A percentile compares a stretch with the other conserved stretches of the same genome.
These are phyloP conservation scores for Microcyclospora pomicola DNA, from an alignment of 2,329 filamentous ascomycete species.

Conservation along the genomic window DNA sequence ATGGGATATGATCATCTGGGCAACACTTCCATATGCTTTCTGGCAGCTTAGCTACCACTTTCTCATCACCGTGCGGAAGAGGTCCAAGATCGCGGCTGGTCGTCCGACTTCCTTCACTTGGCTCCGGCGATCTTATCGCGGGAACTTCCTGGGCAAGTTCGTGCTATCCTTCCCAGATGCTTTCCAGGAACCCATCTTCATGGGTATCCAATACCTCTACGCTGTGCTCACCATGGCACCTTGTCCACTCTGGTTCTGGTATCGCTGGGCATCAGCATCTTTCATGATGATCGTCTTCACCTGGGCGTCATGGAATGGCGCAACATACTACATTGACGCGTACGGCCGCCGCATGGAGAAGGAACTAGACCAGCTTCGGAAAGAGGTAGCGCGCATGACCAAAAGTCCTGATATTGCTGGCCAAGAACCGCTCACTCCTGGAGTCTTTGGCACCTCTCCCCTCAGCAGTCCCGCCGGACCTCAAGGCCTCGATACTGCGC, in stretches of 20 bases:
- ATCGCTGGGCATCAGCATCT: constrained; percentile 57
- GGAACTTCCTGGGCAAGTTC: constrained; percentile 73
- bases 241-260: constrained; percentile 90
- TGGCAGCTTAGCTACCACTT: constrained; percentile 94
- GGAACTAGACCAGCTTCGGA: constrained; percentile 77
- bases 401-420: constrained; percentile 18
- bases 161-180: constrained; percentile 63
- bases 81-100: constrained; percentile 89
- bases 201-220: constrained; percentile 89
- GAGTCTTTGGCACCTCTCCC: constrained; percentile 5
- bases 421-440: constrained; percentile 4
- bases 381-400: constrained; percentile 48
- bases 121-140: constrained; percentile 82
- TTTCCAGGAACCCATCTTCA: constrained; percentile 81
- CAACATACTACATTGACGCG: constrained; percentile 95
- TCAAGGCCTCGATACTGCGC: constrained; percentile 7
- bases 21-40: constrained; percentile 76
- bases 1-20: constrained; percentile 90
- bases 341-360: constrained; percentile 96
- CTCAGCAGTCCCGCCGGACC: constrained; percentile 16
- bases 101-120: constrained; percentile 95
- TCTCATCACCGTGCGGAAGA: constrained; percentile 86
- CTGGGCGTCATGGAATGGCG: constrained; percentile 94
- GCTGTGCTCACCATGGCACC: constrained; percentile 88
- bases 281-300: constrained; percentile 77